These are phyloP conservation scores for Pholiota adiposa DNA, from an alignment of 1,284 basidiomycete genomes.

Conservation along the genomic window DNA sequence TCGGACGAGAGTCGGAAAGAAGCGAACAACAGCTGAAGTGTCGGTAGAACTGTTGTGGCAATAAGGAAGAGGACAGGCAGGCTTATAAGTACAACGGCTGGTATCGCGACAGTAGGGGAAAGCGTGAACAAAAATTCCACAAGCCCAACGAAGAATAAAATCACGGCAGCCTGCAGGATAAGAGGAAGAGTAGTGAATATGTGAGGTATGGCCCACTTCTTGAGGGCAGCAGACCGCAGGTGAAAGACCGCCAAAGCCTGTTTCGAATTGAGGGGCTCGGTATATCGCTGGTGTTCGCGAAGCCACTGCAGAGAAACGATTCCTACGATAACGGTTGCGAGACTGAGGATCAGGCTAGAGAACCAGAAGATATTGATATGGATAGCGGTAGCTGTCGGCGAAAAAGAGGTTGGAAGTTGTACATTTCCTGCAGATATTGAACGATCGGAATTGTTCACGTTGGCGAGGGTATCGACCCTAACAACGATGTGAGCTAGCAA, in stretches of 20 bases:
- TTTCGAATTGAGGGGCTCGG: slow-evolving; percentile 16
- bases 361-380: slow-evolving; percentile 29
- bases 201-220: slow-evolving; percentile 27
- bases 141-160: slow-evolving; percentile 30
- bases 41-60: slow-evolving; percentile 24
- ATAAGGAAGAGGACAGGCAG: slow-evolving; percentile 22
- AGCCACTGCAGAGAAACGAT: slow-evolving; percentile 30
- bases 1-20: background rate
- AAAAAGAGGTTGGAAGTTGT: background rate
- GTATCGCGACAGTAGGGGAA: slow-evolving; percentile 21
- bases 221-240: slow-evolving; percentile 24
- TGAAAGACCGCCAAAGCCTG: slow-evolving; percentile 23
- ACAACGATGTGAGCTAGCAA: slow-evolving; percentile 19
- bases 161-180: slow-evolving; percentile 26
- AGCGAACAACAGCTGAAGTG: slow-evolving; percentile 13
- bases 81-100: slow-evolving; percentile 19
- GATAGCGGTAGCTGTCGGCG: slow-evolving; percentile 8
- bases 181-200: slow-evolving; percentile 30
- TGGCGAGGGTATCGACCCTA: slow-evolving; percentile 12
- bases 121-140: slow-evolving; percentile 26
- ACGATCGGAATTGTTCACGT: background rate
- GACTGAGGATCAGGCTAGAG: slow-evolving; percentile 28
- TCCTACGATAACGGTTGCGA: slow-evolving; percentile 24
- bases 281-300: slow-evolving; percentile 23
- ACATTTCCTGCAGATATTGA: background rate